Evolutionary conservation across 1,284 basidiomycete species (phyloP).

Genomic region (Ceratobasidium sp.): DNA sequence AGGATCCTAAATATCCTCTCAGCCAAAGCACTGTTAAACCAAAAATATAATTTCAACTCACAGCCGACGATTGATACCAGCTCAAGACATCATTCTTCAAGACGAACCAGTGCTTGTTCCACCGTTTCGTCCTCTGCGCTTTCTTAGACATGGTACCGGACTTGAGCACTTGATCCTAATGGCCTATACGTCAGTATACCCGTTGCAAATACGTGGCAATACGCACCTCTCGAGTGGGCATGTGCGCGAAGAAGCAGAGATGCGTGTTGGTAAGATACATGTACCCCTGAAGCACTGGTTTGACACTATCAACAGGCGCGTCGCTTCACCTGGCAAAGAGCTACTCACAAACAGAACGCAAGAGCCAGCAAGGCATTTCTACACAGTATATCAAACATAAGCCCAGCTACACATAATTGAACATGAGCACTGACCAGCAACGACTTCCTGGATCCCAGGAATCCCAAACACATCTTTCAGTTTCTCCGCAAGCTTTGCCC

Average conservation of each 20-base stretch:
- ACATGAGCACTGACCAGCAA: conserved; percentile 70
- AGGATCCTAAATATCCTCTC: conserved; percentile 70
- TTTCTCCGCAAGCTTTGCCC: conserved; percentile 81
- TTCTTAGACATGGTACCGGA: conserved; percentile 87
- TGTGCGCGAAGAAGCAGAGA: conserved; percentile 96
- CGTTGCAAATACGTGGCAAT: background rate
- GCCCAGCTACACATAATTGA: background rate
- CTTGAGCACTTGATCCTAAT: conserved; percentile 85
- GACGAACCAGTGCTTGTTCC: conserved; percentile 93
- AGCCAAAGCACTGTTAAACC: conserved; percentile 1
- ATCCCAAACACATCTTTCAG: conserved; percentile 87
- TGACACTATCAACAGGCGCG: conserved; percentile 20
- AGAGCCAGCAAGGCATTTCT: conserved; percentile 90
- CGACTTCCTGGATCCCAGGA: conserved; percentile 79
- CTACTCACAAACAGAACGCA: conserved; percentile 83
- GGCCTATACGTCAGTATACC: background rate
- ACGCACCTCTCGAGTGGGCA: conserved; percentile 84
- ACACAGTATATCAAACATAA: conserved; percentile 49
- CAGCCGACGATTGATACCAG: conserved; percentile 94
- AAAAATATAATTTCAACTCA: conserved; percentile 56
- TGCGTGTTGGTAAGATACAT: conserved; percentile 94
- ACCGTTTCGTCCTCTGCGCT: conserved; percentile 84
- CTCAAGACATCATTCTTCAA: conserved; percentile 92
- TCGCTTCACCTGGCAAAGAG: background rate
- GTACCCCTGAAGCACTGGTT: conserved; percentile 90